Percentiles rank a stretch among this genome's conserved stretches.
Evolutionary conservation across 2,329 filamentous ascomycete genomes (phyloP).

Genomic region (Xylaria sp.): DNA sequence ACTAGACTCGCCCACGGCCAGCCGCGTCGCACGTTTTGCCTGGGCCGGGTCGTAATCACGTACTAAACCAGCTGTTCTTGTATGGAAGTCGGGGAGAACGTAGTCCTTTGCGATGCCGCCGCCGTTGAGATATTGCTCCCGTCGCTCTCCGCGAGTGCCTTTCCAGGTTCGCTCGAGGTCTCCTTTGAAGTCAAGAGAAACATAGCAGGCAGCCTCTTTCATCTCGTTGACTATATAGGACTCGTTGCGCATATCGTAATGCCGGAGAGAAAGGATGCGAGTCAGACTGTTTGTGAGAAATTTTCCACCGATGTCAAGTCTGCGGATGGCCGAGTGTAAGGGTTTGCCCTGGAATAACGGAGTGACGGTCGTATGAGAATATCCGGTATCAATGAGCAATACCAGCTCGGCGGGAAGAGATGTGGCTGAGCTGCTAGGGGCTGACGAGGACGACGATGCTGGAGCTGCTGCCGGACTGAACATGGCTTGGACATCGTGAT

Average conservation of each 20-base stretch:
- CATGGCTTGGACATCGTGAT: constrained; percentile 67
- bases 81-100: constrained; percentile 75
- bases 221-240: constrained; percentile 92
- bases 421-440: background rate
- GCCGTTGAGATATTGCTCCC: constrained; percentile 44
- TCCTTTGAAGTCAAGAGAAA: constrained; percentile 67
- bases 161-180: constrained; percentile 86
- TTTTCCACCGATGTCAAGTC: constrained; percentile 89
- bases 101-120: constrained; percentile 78
- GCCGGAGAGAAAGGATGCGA: constrained; percentile 79
- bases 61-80: constrained; percentile 58
- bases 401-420: constrained; percentile 66
- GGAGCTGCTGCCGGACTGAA: constrained; percentile 47
- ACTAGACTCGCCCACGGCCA: constrained; percentile 41
- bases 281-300: constrained; percentile 90
- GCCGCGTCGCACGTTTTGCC: constrained; percentile 48
- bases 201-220: constrained; percentile 84
- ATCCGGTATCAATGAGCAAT: constrained; percentile 86
- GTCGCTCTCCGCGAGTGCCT: constrained; percentile 57
- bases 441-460: background rate
- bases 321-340: constrained; percentile 72
- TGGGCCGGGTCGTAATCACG: constrained; percentile 69
- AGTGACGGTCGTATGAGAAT: constrained; percentile 87
- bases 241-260: constrained; percentile 95
- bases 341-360: constrained; percentile 77